Evolutionary conservation across 768 basidiomycete genomes (phyloP).

Genomic region (Russula earlei): DNA sequence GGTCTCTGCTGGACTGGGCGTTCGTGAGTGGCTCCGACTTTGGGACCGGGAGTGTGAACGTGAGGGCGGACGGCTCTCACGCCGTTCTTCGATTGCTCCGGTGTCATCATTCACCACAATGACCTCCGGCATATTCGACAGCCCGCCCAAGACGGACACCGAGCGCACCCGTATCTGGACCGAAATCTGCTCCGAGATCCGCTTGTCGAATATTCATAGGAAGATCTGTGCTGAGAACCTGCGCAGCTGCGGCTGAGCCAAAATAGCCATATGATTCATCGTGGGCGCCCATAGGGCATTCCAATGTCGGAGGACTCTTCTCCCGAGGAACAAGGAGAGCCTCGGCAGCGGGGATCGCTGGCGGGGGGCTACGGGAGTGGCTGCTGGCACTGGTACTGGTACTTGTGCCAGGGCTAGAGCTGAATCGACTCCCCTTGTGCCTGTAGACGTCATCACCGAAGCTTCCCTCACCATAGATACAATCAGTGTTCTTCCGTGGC

Average conservation of each 20-base stretch:
- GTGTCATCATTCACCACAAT: constrained; percentile 18
- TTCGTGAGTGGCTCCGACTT: constrained; percentile 19
- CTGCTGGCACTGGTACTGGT: constrained; percentile 17
- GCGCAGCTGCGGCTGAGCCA: constrained; percentile 5
- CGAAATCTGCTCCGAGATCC: constrained; percentile 11
- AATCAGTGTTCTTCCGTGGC: constrained; percentile 21
- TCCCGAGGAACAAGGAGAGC: constrained; percentile 8
- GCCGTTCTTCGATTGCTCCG: constrained; percentile 12
- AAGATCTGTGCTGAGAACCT: constrained; percentile 1
- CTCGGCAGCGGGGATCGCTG: constrained; percentile 13
- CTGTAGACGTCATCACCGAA: constrained; percentile 28
- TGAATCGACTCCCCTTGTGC: constrained; percentile 31
- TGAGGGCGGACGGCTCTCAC: constrained; percentile 11
- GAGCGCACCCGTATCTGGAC: constrained; percentile 8
- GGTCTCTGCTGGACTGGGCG: constrained; percentile 19
- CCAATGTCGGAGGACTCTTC: constrained; percentile 6
- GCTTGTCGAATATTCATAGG: neutral
- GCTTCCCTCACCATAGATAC: constrained; percentile 15
- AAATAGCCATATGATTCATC: constrained; percentile 11
- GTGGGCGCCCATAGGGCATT: constrained; percentile 5
- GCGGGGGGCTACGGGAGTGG: constrained; percentile 13
- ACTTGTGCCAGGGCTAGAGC: constrained; percentile 25
- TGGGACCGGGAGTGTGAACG: constrained; percentile 11
- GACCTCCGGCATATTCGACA: constrained; percentile 17
- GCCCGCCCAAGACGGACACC: constrained; percentile 12